These are phyloP conservation scores for Plasmodium knowlesi DNA, from an alignment of 169 alveolate genomes.

Conservation along the genomic window DNA sequence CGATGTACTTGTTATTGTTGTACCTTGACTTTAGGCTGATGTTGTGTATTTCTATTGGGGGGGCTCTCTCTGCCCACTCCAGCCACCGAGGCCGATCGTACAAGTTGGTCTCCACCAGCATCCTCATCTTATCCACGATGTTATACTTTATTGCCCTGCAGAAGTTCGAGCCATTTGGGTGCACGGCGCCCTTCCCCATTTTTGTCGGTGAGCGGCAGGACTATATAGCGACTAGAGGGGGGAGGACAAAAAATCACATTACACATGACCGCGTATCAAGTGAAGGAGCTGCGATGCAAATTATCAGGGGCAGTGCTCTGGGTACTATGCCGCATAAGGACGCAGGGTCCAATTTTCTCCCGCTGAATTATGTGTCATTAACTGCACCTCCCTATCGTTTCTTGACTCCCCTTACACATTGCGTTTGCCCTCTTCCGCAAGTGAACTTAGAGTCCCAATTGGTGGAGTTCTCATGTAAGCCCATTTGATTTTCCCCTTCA, in stretches of 20 bases:
- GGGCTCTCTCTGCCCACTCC: slow-evolving; percentile 87
- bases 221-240: neutral
- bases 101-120: slow-evolving; percentile 82
- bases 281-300: neutral
- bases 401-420: neutral
- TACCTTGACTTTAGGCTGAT: slow-evolving; percentile 78
- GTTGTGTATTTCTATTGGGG: slow-evolving; percentile 86
- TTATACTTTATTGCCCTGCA: slow-evolving; percentile 83
- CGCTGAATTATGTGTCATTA: neutral
- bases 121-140: slow-evolving; percentile 87
- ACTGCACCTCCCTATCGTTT: neutral
- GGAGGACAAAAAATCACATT: neutral
- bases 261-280: neutral
- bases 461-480: neutral
- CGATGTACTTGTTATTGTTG: slow-evolving; percentile 79
- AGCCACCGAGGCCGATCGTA: slow-evolving; percentile 85
- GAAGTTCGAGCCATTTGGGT: slow-evolving; percentile 81
- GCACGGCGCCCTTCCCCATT: slow-evolving; percentile 77
- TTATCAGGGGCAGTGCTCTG: neutral
- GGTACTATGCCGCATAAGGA: neutral
- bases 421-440: neutral
- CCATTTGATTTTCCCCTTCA: neutral
- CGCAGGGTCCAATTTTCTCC: neutral
- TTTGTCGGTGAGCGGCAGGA: neutral
- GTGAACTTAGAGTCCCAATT: neutral